Evolutionary conservation across 2,329 filamentous ascomycete species (phyloP), one percentile per base, ranked within the genome.

Genomic region (Clarireedia paspali): DNA sequence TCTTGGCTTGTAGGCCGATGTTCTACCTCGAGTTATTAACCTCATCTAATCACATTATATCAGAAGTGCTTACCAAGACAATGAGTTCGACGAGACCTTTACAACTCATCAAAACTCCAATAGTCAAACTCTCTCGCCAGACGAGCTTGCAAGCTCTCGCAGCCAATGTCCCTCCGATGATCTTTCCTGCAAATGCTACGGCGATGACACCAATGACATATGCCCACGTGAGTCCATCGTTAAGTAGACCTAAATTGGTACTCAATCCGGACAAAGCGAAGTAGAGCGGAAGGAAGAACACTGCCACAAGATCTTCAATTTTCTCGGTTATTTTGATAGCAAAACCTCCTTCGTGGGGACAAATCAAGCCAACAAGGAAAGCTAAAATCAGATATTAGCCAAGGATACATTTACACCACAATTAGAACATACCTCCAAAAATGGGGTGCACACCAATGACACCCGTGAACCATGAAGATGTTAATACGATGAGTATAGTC

Each of bases 1-100:
- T 95, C 38, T 82, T 83, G 20, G 91, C 90, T 73, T 92, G 85
- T 2, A 91, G 77, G 46, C 91, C 90, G 63, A 97, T 90, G 66
- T 88, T 88, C 78, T 84, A 10, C 40, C 54, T 0, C 23, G 38
- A 39, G 34, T 38, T 27, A 9, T 34, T 56, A 40, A 26, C 15
- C 6, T 2, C 1, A 20, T 49, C 15, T 34, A 44, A 20, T 36
- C 12, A 48, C 55, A 40, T 50, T n/a, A 34, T 17, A 12, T 46
- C 14, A 39, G 12, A 23, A 36, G n/a, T 12, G 65, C 83, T 73
- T 76, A 91, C 89, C 70, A 95, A 71, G n/a, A 96, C 91, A 69
- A 97, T 96, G 52, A 97, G 75, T 70, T 96, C 91, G 0, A 96
- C 91, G 9, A 97, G 77, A 65, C 92, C 92, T 71, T 97, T 97